Conservation (phyloP, 805 yeast species). For the Candida maris region DNA sequence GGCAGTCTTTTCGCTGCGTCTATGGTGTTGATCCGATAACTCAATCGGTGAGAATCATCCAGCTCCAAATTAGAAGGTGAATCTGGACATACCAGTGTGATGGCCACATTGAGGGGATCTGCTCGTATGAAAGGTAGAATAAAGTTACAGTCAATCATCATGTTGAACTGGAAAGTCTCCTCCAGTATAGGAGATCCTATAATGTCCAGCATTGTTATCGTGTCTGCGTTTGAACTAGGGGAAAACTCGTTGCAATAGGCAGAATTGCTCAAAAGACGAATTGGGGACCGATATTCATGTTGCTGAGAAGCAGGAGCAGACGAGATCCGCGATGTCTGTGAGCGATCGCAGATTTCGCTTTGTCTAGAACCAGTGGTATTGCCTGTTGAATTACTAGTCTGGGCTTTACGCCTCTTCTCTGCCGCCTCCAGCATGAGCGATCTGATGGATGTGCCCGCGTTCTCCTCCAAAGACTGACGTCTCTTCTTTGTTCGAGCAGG, state of each 20-base stretch:
- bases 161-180: slow-evolving; percentile 32
- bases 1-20: slow-evolving; percentile 27
- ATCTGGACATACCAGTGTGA: slow-evolving; percentile 30
- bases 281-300: slow-evolving; percentile 25
- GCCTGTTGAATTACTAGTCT: neutral
- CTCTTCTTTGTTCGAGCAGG: neutral
- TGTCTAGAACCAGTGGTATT: neutral
- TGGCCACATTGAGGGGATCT: slow-evolving; percentile 18
- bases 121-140: slow-evolving; percentile 21
- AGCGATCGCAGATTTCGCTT: neutral
- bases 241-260: slow-evolving; percentile 20
- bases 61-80: slow-evolving; percentile 32
- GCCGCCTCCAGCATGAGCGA: slow-evolving; percentile 24
- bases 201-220: slow-evolving; percentile 26
- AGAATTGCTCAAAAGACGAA: slow-evolving; percentile 24
- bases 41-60: slow-evolving; percentile 28
- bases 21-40: slow-evolving; percentile 21
- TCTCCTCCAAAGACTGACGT: neutral
- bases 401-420: slow-evolving; percentile 13
- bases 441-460: slow-evolving; percentile 9
- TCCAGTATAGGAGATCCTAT: slow-evolving; percentile 22
- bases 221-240: slow-evolving; percentile 23
- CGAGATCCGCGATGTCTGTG: no score
- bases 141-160: slow-evolving; percentile 29
- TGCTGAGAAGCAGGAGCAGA: no score